Evolutionary conservation across 306 rosid genomes (phyloP).

Genomic region (Citrullus colocynthis): DNA sequence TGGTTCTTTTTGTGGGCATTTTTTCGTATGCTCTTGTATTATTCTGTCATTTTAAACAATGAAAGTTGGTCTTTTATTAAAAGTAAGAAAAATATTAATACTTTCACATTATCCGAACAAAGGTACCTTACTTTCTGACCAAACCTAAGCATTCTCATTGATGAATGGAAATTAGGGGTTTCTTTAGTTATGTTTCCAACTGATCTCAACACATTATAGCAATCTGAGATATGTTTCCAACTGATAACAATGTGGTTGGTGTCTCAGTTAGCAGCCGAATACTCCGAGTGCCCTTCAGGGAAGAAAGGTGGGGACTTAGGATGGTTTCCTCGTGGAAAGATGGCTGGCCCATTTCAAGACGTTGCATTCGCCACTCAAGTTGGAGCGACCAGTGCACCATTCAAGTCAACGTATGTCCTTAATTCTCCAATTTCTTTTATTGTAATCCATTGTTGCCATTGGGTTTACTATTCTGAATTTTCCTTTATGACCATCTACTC

Average conservation of each 20-base stretch:
- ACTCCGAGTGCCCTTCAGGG: conserved; percentile 94
- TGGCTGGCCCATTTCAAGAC: conserved; percentile 98
- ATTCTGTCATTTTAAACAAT: no score
- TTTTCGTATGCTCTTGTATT: no score
- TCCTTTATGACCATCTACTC: not conserved
- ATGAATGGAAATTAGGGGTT: not conserved
- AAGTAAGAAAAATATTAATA: not conserved
- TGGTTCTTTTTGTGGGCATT: no score
- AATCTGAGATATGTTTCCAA: not conserved
- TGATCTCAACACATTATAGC: no score
- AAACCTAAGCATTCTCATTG: not conserved
- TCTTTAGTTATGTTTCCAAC: not conserved
- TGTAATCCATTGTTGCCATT: not conserved
- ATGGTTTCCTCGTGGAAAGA: conserved; percentile 98
- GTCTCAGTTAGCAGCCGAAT: conserved; percentile 71
- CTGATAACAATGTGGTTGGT: not conserved
- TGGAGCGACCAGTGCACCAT: conserved; percentile 58
- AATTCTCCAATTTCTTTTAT: not conserved
- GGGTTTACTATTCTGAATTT: not conserved
- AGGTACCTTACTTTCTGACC: not conserved
- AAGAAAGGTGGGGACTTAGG: conserved; percentile 98
- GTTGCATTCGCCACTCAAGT: conserved; percentile 73
- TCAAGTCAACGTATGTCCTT: not conserved
- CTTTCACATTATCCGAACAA: not conserved
- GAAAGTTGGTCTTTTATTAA: no score